Percentiles rank a stretch among this genome's conserved stretches.
Conservation (phyloP, 176 grass and related monocot species). For the Thinopyrum elongatum region DNA sequence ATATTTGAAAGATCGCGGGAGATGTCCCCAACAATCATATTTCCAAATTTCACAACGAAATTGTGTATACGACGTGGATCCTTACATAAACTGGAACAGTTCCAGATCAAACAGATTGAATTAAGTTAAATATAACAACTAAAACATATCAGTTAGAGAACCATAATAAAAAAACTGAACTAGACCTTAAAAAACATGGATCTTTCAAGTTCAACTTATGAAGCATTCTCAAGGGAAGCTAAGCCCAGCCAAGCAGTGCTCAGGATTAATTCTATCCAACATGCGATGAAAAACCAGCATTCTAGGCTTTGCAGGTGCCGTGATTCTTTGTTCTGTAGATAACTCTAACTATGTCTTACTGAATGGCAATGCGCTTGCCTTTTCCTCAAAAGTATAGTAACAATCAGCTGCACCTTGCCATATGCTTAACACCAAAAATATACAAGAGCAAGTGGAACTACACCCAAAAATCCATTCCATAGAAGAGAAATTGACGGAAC, state of each 20-base stretch:
- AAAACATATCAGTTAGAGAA: neutral
- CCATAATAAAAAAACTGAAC: neutral
- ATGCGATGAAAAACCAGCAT: too few relatives aligned
- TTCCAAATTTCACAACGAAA: neutral
- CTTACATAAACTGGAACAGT: neutral
- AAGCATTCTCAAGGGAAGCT: neutral
- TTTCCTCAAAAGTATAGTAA: neutral
- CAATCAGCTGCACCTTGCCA: neutral
- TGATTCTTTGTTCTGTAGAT: neutral
- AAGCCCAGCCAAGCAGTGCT: neutral
- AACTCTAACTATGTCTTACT: neutral
- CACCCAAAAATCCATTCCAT: neutral
- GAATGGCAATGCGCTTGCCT: neutral
- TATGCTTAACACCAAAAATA: neutral
- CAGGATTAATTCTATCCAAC: too few relatives aligned
- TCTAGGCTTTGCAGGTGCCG: too few relatives aligned
- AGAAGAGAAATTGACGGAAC: neutral
- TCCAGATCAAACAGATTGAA: neutral
- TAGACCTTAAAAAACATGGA: neutral
- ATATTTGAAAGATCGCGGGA: slow-evolving; percentile 18
- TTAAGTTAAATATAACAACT: neutral
- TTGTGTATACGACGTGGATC: neutral
- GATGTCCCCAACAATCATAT: neutral
- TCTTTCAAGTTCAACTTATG: neutral
- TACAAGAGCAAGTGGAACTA: neutral